phyloP scores from a whole-genome alignment of 805 yeast species.

The Brettanomyces naardenensis region DNA sequence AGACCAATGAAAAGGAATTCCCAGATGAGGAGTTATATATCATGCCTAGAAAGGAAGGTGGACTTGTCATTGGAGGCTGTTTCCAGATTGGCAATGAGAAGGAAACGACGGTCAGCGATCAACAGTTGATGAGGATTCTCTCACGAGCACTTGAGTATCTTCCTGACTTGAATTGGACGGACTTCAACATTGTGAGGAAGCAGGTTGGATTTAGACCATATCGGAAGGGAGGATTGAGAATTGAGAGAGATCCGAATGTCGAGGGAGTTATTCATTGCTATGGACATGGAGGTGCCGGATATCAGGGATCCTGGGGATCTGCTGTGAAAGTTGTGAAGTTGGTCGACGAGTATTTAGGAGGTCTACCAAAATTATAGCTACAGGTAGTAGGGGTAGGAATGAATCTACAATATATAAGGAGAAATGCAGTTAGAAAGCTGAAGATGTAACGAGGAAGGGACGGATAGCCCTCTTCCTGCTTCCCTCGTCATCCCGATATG shows the following conservation, averaged over 20 bases:
- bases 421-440: neutral
- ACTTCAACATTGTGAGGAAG: conserved; percentile 38
- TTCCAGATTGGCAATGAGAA: conserved; percentile 16
- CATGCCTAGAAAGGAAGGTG: conserved; percentile 73
- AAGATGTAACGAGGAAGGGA: neutral
- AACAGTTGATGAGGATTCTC: conserved; percentile 39
- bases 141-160: conserved; percentile 34
- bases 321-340: conserved; percentile 33
- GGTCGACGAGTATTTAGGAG: neutral
- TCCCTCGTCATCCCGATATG: no score
- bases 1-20: conserved; percentile 18
- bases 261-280: conserved; percentile 46
- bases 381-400: no score
- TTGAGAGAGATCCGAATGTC: conserved; percentile 39
- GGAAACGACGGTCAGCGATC: conserved; percentile 28
- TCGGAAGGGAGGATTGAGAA: conserved; percentile 50
- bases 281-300: conserved; percentile 35
- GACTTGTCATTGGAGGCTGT: conserved; percentile 57
- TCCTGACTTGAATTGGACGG: conserved; percentile 29
- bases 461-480: neutral
- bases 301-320: conserved; percentile 59
- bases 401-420: no score
- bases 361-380: no score
- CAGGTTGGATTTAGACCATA: conserved; percentile 68
- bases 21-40: conserved; percentile 46